Evolutionary conservation across 768 basidiomycete species (phyloP).

Genomic region (Sarcodon aspratus): DNA sequence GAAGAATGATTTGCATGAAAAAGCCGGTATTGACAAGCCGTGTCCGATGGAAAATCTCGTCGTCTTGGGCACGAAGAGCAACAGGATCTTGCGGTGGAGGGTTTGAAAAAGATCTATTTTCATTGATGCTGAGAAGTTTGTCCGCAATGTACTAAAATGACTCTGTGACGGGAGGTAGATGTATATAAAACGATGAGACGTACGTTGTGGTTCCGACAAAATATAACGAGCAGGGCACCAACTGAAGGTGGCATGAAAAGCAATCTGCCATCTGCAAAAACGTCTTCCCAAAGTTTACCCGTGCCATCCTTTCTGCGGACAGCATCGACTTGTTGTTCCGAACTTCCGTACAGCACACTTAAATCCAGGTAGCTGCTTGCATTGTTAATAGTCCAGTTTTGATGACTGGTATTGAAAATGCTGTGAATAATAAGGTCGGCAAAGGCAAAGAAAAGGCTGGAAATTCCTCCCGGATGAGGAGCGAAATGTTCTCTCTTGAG

Average conservation of each 20-base stretch:
- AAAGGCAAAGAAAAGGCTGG: conserved; percentile 68
- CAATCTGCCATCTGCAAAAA: conserved; percentile 56
- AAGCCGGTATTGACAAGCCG: conserved; percentile 65
- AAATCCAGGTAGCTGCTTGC: conserved; percentile 70
- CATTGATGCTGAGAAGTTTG: conserved; percentile 59
- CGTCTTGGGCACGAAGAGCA: conserved; percentile 39
- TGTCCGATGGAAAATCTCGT: conserved; percentile 67
- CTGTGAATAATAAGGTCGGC: conserved; percentile 68
- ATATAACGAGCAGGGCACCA: conserved; percentile 55
- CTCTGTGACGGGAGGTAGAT: conserved; percentile 4
- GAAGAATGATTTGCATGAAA: conserved; percentile 59
- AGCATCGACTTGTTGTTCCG: conserved; percentile 26
- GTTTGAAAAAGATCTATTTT: conserved; percentile 32
- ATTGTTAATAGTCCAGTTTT: conserved; percentile 35
- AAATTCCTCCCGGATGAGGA: conserved; percentile 43
- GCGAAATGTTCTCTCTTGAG: conserved; percentile 27
- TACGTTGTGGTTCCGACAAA: conserved; percentile 69
- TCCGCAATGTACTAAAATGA: conserved; percentile 51
- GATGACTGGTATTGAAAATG: conserved; percentile 48
- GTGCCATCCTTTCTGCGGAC: conserved; percentile 54
- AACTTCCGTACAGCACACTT: conserved; percentile 62
- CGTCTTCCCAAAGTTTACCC: conserved; percentile 56
- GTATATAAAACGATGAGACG: conserved; percentile 9
- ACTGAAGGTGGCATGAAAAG: conserved; percentile 64
- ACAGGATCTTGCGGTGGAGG: conserved; percentile 9